Evolutionary conservation across 306 rosid species (phyloP).

Genomic region (Nissolia schottii): DNA sequence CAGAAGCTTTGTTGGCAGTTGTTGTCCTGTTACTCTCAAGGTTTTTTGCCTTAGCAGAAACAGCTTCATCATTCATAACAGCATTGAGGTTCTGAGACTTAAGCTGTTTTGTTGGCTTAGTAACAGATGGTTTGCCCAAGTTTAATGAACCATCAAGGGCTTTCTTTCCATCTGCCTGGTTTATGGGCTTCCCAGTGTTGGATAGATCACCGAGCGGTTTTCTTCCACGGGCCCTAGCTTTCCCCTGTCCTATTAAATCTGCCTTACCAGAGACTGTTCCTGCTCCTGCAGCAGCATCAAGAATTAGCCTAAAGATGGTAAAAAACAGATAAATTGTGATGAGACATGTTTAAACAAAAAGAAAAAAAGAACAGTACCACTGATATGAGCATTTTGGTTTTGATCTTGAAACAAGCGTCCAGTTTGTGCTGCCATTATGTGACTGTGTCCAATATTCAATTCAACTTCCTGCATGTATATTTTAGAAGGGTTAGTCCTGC

Average conservation of each 20-base stretch:
- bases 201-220: slow-evolving; percentile 70
- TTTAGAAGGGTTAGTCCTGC: background rate
- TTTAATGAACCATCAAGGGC: slow-evolving; percentile 39
- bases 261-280: slow-evolving; percentile 39
- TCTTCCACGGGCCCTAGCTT: slow-evolving; percentile 51
- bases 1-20: slow-evolving; percentile 32
- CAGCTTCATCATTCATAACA: slow-evolving; percentile 15
- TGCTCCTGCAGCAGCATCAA: slow-evolving; percentile 35
- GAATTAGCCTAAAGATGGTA: background rate
- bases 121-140: slow-evolving; percentile 28
- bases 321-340: background rate
- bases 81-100: slow-evolving; percentile 24
- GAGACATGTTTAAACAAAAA: background rate
- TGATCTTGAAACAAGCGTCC: slow-evolving; percentile 42
- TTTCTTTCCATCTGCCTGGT: slow-evolving; percentile 45
- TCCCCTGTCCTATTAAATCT: slow-evolving; percentile 31
- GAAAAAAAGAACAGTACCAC: slow-evolving; percentile 39
- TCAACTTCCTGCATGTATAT: slow-evolving; percentile 22
- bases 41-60: slow-evolving; percentile 13
- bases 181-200: slow-evolving; percentile 35
- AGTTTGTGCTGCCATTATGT: slow-evolving; percentile 48
- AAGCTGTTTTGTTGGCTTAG: slow-evolving; percentile 27
- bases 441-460: background rate
- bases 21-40: slow-evolving; percentile 16
- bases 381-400: slow-evolving; percentile 27